Conservation (phyloP, 2,329 filamentous ascomycete species). For the Sporothrix inflata region DNA sequence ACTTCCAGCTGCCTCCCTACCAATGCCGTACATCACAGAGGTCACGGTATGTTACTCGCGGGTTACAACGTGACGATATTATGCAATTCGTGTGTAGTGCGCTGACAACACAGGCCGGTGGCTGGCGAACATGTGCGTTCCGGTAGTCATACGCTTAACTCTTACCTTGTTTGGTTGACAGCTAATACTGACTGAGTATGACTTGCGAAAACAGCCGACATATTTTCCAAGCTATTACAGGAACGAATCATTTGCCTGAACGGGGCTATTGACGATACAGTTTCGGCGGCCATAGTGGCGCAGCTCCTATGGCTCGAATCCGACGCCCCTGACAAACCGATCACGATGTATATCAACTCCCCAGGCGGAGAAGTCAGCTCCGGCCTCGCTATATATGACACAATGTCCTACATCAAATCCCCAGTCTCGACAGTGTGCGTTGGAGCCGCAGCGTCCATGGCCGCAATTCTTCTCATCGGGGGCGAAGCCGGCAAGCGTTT, state of each 20-base stretch:
- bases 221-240: conserved; percentile 80
- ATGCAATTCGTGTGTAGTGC: neutral
- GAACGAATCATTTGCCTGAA: conserved; percentile 96
- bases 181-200: conserved; percentile 22
- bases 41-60: conserved; percentile 48
- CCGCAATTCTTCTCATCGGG: conserved; percentile 82
- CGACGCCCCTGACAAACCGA: conserved; percentile 90
- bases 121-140: conserved; percentile 74
- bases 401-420: conserved; percentile 94
- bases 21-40: conserved; percentile 6
- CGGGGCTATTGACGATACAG: conserved; percentile 84
- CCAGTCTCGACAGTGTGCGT: conserved; percentile 95
- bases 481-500: conserved; percentile 84
- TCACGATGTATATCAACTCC: conserved; percentile 97
- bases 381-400: conserved; percentile 91
- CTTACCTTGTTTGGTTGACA: neutral
- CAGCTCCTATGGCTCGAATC: conserved; percentile 98
- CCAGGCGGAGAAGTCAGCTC: conserved; percentile 92
- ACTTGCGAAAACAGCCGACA: conserved; percentile 62
- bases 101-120: conserved; percentile 63
- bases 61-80: neutral
- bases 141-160: neutral
- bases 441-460: conserved; percentile 94
- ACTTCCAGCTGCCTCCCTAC: conserved; percentile 16
- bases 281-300: conserved; percentile 91